Conservation (phyloP, 768 basidiomycete genomes). For the Russula abietina region DNA sequence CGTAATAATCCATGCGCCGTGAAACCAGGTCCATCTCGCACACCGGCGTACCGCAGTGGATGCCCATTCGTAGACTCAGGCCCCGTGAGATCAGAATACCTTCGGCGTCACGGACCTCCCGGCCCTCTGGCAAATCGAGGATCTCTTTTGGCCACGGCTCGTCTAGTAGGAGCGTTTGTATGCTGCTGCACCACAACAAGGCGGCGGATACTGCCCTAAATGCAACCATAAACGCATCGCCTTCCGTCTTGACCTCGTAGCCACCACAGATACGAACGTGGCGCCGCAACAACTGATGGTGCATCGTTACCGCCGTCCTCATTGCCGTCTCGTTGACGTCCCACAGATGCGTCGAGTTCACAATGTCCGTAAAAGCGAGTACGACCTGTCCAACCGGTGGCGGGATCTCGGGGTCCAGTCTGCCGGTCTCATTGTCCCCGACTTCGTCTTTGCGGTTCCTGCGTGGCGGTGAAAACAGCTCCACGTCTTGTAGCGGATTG, state of each 20-base stretch:
- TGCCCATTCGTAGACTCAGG: slow-evolving; percentile 93
- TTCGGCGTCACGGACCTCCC: slow-evolving; percentile 60
- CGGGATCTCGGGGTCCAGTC: slow-evolving; percentile 72
- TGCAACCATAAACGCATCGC: slow-evolving; percentile 97
- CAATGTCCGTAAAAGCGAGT: slow-evolving; percentile 96
- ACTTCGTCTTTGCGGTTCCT: slow-evolving; percentile 44
- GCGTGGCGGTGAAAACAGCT: slow-evolving; percentile 31
- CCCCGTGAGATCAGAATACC: slow-evolving; percentile 76
- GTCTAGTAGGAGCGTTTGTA: slow-evolving; percentile 75
- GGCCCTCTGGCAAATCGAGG: slow-evolving; percentile 87
- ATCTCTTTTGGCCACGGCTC: slow-evolving; percentile 92
- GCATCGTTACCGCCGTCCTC: slow-evolving; percentile 86
- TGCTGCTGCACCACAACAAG: slow-evolving; percentile 83
- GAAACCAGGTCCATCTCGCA: slow-evolving; percentile 82
- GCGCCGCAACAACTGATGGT: slow-evolving; percentile 81
- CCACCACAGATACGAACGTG: slow-evolving; percentile 87
- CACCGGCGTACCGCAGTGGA: slow-evolving; percentile 85
- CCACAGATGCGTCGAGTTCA: slow-evolving; percentile 95
- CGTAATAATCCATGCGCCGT: slow-evolving; percentile 96
- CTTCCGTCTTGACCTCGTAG: slow-evolving; percentile 99
- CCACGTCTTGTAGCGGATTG: slow-evolving; percentile 42
- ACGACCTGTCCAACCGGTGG: slow-evolving; percentile 85
- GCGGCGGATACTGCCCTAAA: slow-evolving; percentile 87
- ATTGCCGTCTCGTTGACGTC: slow-evolving; percentile 86
- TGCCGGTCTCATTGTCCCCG: slow-evolving; percentile 50